Percentiles rank a stretch among this genome's conserved stretches.
Conservation (phyloP, 139 green algal species). For the Tetradesmus lagerheimii region DNA sequence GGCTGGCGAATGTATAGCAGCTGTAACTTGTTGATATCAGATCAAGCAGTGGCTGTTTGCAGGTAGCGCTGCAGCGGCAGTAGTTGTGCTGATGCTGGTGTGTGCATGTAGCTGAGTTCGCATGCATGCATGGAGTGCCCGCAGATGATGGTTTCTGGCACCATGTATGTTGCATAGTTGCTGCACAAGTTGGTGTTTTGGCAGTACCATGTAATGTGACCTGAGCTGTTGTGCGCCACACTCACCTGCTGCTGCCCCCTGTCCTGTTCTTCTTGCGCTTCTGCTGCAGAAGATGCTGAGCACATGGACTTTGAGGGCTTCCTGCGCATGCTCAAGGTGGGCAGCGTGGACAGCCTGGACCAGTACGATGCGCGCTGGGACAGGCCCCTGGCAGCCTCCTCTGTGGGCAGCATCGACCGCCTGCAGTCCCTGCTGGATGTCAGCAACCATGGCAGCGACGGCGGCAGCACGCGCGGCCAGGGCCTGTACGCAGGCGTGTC, state of each 20-base stretch:
- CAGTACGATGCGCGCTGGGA: conserved; percentile 66
- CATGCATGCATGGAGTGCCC: too few relatives aligned
- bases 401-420: conserved; percentile 51
- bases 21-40: neutral
- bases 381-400: neutral
- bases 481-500: conserved; percentile 23
- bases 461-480: conserved; percentile 20
- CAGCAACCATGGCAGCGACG: conserved; percentile 20
- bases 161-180: neutral
- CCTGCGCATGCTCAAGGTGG: conserved; percentile 45
- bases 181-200: too few relatives aligned
- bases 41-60: neutral
- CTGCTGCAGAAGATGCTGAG: conserved; percentile 11
- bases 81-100: neutral
- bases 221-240: too few relatives aligned
- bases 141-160: too few relatives aligned
- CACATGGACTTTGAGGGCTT: conserved; percentile 66
- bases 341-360: conserved; percentile 60
- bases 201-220: too few relatives aligned
- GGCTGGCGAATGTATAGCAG: neutral
- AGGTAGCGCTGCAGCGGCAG: too few relatives aligned
- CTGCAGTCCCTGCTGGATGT: conserved; percentile 49
- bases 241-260: neutral
- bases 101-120: neutral
- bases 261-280: too few relatives aligned